Evolutionary conservation across 108 stramenopile genomes (phyloP), one percentile per base, ranked within the genome.

Genomic region (Stephanodiscus triporus): DNA sequence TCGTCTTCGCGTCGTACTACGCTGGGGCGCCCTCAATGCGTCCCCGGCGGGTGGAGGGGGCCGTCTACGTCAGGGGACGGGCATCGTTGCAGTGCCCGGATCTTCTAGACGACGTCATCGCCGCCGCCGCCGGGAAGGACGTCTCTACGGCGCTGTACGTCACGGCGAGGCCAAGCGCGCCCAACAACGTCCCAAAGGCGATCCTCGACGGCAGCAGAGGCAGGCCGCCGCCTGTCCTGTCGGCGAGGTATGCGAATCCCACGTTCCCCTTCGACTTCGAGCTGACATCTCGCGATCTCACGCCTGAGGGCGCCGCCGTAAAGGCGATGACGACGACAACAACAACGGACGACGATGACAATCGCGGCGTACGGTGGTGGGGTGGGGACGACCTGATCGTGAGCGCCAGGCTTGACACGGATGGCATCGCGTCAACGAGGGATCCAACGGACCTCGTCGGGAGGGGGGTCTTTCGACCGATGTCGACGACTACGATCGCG

Each of bases 371-470:
- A 26, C 17, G 59, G 14, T 89, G 88, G 88, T 89, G 85, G 84
- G 53, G 45, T 2, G 42, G 70, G 7, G 71, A 80, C 6, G 82
- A 87, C 61, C 63, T 88, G 72, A 68, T 89, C 63, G 86, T 89
- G 20, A 82, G 77, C 63, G 88, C 86, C 6, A 49, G 88, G 42
- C 83, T 68, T 38, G 88, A 89, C 70, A 78, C 63, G 23, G 88
- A 89, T 70, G 88, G 88, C 6, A 73, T 87, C 3, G 86, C 88
- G 8, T 83, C 86, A 7, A 89, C 88, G 0, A 68, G 88, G 56
- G 82, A 84, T 60, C 86, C 88, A 0, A 73, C 73, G 14, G 88
- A 89, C 72, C 45, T 87, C 16, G 88, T 89, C 9, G 88, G 88
- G 1, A 73, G 86, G 54, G 64, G 64, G 0, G 16, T 70, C 20